Evolutionary conservation across 140 eudicot species (phyloP), one percentile per base, ranked within the genome.

Genomic region (Senecio squalidus): DNA sequence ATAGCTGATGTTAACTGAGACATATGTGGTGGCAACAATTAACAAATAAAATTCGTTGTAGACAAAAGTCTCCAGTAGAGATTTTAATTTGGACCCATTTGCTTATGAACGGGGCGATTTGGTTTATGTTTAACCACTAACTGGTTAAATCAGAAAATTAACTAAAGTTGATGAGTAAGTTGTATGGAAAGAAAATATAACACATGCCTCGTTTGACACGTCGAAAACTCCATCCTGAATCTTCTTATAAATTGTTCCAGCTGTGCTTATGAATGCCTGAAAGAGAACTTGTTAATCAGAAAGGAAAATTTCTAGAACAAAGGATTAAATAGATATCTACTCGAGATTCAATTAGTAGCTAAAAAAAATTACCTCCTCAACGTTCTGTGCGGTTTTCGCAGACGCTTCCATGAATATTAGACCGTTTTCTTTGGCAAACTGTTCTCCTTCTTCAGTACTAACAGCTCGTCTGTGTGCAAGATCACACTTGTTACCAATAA

Each of bases 361-460:
- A 41, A 53, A 4, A 7, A 62, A 9, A 38, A 4, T 33, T 30
- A 90, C 95, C 97, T 90, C 95, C 57, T 90, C 97, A 26, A 90
- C 97, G 76, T 81, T 90, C 62, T 83, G 94, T 43, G 95, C 94
- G 17, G 97, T 90, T 76, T 83, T 90, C 62, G 97, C 95, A 24
- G 97, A 90, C 26, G 88, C 87, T 74, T 90, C 95, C 91, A 90
- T 83, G 62, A 90, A 90, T 25, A 86, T 73, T 56, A 90, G 68
- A 52, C 97, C 97, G 48, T 90, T 69, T 69, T 90, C 97, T 76
- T 74, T 90, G 2, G 97, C 97, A 73, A 90, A 90, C 24, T 90
- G 97, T 68, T 90, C 94, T 1, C 97, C 97, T 78, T 90, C 97
- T 76, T 90, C 97, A 0, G 83, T 80, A 78, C 97, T 90, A 24